Evolutionary conservation across 2,329 filamentous ascomycete genomes (phyloP).

Genomic region (Graphilbum sp.): DNA sequence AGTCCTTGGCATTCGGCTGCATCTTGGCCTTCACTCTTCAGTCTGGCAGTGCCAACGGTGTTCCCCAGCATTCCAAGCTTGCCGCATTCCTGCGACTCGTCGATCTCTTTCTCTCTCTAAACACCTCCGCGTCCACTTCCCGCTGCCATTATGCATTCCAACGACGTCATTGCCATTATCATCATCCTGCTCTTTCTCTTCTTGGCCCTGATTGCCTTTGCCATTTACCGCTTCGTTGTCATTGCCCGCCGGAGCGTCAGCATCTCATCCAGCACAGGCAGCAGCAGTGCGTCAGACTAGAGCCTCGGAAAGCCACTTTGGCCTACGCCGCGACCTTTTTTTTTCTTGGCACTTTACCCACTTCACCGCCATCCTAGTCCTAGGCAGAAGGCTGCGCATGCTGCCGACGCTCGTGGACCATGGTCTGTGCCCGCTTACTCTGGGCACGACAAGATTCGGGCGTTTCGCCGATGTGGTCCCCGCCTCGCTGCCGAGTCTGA

Average conservation of each 20-base stretch:
- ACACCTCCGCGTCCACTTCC: too few species aligned
- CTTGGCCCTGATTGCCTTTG: slow-evolving; percentile 43
- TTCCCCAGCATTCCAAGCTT: not conserved
- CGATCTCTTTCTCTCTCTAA: not conserved
- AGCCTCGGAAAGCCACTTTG: not conserved
- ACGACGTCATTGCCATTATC: slow-evolving; percentile 53
- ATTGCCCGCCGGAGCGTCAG: slow-evolving; percentile 28
- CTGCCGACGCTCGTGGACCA: too few species aligned
- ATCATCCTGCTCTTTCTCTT: slow-evolving; percentile 50
- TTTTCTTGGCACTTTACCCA: too few species aligned
- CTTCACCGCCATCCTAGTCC: too few species aligned
- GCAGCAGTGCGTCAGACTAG: not conserved
- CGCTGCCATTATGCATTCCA: slow-evolving; percentile 40
- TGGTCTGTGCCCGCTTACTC: too few species aligned
- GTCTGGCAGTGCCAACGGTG: too few species aligned
- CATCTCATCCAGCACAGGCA: slow-evolving; percentile 15
- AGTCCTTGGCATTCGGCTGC: not conserved
- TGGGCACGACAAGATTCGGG: too few species aligned
- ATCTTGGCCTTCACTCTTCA: too few species aligned
- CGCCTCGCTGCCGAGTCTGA: too few species aligned
- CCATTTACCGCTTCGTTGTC: slow-evolving; percentile 45
- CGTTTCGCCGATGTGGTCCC: too few species aligned
- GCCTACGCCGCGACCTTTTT: too few species aligned
- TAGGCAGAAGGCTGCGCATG: too few species aligned
- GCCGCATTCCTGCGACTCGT: not conserved